Base-by-base conservation (phyloP, 1,284 basidiomycete genomes). In the Austropuccinia psidii region DNA sequence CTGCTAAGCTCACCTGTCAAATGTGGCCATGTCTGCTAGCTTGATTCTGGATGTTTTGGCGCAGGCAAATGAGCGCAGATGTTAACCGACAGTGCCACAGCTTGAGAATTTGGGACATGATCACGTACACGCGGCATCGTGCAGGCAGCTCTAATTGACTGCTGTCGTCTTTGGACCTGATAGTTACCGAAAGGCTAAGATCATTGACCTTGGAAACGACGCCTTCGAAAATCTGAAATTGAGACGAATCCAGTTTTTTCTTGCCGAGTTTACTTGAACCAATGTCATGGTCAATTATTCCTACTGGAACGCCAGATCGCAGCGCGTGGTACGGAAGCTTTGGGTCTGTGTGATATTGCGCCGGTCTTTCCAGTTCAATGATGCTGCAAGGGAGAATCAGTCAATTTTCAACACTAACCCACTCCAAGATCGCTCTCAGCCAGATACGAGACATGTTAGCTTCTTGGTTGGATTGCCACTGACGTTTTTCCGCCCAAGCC, bases 401-500 rank as follows among this genome's bases (percentile, higher is more conserved):
- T n/a, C n/a, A n/a, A n/a, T n/a, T n/a, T n/a, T n/a, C n/a, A n/a
- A n/a, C n/a, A n/a, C n/a, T n/a, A n/a, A n/a, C n/a, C n/a, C n/a
- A n/a, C n/a, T n/a, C n/a, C n/a, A n/a, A n/a, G n/a, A n/a, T n/a
- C n/a, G n/a, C n/a, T n/a, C n/a, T n/a, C n/a, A n/a, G n/a, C n/a
- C n/a, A n/a, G n/a, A n/a, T n/a, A n/a, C n/a, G n/a, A n/a, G n/a
- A n/a, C n/a, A n/a, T n/a, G n/a, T n/a, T n/a, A n/a, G n/a, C n/a
- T n/a, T n/a, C n/a, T n/a, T n/a, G n/a, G n/a, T n/a, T n/a, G n/a
- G n/a, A n/a, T 17, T 31, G 27, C 27, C 21, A 82, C 86, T 78
- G 80, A 94, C 90, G 87, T 92, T 83, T 94, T 95, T 29, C 91
- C 93, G 33, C 93, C 93, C 1, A 96, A 84, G 0, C 93, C 93